A percentile compares a stretch with the other conserved stretches of the same genome.
Conservation (phyloP, 768 basidiomycete species). For the Brasilioporus rufonigricans region DNA sequence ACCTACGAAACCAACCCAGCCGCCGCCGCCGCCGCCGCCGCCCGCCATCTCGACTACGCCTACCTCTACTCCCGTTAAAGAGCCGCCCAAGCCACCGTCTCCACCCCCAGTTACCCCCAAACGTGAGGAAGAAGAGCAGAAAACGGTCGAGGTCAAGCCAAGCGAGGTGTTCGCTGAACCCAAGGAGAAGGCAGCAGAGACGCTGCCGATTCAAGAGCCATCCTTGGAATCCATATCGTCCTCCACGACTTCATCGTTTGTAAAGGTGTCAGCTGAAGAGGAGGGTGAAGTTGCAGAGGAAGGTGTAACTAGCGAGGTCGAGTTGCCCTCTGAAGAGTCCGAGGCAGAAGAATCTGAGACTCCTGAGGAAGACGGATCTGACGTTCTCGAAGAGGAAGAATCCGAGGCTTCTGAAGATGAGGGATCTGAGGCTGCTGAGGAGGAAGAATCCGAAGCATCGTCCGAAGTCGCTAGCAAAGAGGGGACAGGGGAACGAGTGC, state of each 20-base stretch:
- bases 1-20: constrained; percentile 1
- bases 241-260: constrained; percentile 44
- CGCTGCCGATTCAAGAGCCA: constrained; percentile 6
- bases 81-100: constrained; percentile 1
- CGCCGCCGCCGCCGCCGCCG: neutral
- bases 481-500: constrained; percentile 18
- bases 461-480: constrained; percentile 13
- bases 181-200: constrained; percentile 11
- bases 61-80: constrained; percentile 15
- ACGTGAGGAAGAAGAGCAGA: neutral
- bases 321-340: constrained; percentile 17
- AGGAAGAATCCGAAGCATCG: constrained; percentile 4
- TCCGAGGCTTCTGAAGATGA: neutral
- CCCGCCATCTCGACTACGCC: constrained; percentile 1
- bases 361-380: constrained; percentile 10
- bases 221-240: constrained; percentile 41
- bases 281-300: constrained; percentile 21
- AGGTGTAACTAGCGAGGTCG: constrained; percentile 25
- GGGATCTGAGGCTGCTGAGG: neutral
- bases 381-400: constrained; percentile 6
- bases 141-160: neutral
- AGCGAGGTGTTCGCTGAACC: neutral
- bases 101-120: neutral
- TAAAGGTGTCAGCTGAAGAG: constrained; percentile 38
- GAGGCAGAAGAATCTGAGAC: constrained; percentile 3